phyloP scores from a whole-genome alignment of 345 rosid species.

The Aquilaria yunnanensis region DNA sequence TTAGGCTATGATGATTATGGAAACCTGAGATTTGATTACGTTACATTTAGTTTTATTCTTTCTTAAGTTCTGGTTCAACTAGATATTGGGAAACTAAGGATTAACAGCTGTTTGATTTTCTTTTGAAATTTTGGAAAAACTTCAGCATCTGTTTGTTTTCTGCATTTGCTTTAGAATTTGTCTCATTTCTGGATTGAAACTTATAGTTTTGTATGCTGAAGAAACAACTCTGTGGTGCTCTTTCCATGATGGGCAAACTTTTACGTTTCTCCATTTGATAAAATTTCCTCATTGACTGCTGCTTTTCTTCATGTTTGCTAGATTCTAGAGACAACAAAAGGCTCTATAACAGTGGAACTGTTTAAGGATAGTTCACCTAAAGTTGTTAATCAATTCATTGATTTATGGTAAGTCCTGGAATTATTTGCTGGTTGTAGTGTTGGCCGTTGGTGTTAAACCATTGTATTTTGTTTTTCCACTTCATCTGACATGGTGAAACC shows the following conservation, averaged over 20 bases:
- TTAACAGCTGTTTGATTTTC: background rate
- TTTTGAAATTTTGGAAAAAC: background rate
- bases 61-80: background rate
- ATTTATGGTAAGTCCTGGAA: slow-evolving; percentile 35
- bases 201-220: background rate
- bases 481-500: no score
- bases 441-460: no score
- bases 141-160: background rate
- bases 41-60: background rate
- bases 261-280: background rate
- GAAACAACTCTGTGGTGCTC: background rate
- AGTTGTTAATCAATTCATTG: slow-evolving; percentile 64
- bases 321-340: slow-evolving; percentile 63
- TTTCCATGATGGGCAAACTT: background rate
- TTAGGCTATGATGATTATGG: no score
- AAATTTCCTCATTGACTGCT: background rate
- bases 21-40: background rate
- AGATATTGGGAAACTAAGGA: background rate
- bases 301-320: slow-evolving; percentile 16
- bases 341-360: slow-evolving; percentile 57
- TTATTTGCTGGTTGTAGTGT: background rate
- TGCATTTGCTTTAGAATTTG: background rate
- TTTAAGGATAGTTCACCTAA: slow-evolving; percentile 57
- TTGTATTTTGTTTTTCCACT: no score
- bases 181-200: background rate